phyloP scores from a whole-genome alignment of 2,329 filamentous ascomycete genomes.

The Pestalotiopsis sp. region DNA sequence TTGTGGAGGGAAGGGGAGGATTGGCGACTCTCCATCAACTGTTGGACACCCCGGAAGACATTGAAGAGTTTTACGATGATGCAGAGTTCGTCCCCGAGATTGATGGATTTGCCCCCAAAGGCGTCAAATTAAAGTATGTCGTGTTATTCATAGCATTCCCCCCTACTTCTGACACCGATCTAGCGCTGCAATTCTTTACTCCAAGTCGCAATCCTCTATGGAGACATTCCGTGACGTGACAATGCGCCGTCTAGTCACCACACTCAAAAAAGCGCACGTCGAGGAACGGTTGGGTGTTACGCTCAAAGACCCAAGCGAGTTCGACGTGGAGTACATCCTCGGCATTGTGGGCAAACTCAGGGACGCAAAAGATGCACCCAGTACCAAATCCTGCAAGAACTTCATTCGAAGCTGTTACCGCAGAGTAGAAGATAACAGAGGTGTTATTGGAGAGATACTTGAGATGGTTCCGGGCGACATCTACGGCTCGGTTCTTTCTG shows the following conservation, averaged over 20 bases:
- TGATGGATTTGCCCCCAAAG: neutral
- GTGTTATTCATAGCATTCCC: neutral
- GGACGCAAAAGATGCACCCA: neutral
- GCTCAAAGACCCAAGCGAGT: neutral
- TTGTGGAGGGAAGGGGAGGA: neutral
- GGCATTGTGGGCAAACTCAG: neutral
- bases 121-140: neutral
- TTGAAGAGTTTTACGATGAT: neutral
- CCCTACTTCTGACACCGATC: neutral
- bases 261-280: neutral
- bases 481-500: constrained; percentile 19
- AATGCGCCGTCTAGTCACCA: neutral
- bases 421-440: constrained; percentile 7
- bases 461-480: constrained; percentile 15
- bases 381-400: constrained; percentile 12
- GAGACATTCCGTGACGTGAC: neutral
- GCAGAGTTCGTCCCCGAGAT: neutral
- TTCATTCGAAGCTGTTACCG: constrained; percentile 16
- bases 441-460: constrained; percentile 12
- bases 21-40: neutral
- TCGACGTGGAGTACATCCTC: neutral
- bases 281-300: neutral
- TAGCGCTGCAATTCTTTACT: neutral
- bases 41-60: neutral
- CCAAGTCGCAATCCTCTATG: neutral